phyloP scores from a whole-genome alignment of 1,284 basidiomycete genomes.

The Pseudozyma sp. region DNA sequence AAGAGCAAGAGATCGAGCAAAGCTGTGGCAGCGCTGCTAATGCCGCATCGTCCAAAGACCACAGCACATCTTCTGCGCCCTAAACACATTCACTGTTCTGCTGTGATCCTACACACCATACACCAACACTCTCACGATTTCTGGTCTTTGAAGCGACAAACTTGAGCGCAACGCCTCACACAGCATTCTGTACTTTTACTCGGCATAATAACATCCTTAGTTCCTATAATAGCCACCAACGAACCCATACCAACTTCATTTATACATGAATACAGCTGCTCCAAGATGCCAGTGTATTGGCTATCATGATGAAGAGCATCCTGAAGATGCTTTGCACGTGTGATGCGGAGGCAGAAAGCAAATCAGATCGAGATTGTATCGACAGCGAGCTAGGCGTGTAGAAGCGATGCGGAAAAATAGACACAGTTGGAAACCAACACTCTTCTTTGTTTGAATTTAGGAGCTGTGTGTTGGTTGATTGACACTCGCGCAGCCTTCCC shows the following conservation, averaged over 20 bases:
- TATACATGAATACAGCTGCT: not conserved
- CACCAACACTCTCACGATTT: too few species aligned
- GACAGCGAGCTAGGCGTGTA: not conserved
- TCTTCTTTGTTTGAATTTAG: not conserved
- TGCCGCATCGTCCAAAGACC: conserved; percentile 9
- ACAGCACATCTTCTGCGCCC: conserved; percentile 4
- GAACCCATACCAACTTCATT: too few species aligned
- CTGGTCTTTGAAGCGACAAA: too few species aligned
- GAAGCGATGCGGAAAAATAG: not conserved
- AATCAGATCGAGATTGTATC: not conserved
- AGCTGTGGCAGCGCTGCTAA: conserved; percentile 37
- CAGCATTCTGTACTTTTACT: conserved; percentile 9
- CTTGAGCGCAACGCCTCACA: not conserved
- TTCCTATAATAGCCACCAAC: not conserved
- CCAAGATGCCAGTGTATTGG: too few species aligned
- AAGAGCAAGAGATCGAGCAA: conserved; percentile 46
- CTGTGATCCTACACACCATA: too few species aligned
- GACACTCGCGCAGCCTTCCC: too few species aligned
- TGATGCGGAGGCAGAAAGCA: not conserved
- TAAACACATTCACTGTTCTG: not conserved
- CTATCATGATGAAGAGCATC: too few species aligned
- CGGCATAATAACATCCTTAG: not conserved
- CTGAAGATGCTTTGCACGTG: not conserved
- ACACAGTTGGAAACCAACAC: conserved; percentile 7
- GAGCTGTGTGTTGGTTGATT: not conserved